phyloP scores from a whole-genome alignment of 495 filamentous ascomycete species.

The Thermothielavioides terrestris region DNA sequence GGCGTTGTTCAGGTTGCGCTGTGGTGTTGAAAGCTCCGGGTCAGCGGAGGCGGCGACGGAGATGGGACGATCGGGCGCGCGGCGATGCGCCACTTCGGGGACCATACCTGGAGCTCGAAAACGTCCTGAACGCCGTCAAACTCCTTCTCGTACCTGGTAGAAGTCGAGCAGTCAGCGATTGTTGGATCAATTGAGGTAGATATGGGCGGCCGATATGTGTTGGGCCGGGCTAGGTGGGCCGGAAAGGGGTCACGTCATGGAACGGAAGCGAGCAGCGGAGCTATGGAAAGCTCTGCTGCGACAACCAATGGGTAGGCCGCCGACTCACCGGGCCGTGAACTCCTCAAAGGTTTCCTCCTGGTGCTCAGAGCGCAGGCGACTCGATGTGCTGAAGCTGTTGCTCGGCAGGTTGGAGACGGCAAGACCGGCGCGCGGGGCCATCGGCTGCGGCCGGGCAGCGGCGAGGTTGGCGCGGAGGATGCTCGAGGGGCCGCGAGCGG shows the following conservation, averaged over 20 bases:
- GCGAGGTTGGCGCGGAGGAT: conserved; percentile 54
- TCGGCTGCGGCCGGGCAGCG: conserved; percentile 46
- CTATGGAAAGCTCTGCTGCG: conserved; percentile 20
- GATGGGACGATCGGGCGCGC: background rate
- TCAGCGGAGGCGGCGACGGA: conserved; percentile 7
- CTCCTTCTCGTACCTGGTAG: conserved; percentile 91
- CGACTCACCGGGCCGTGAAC: conserved; percentile 89
- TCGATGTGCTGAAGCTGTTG: conserved; percentile 62
- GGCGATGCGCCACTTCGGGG: background rate
- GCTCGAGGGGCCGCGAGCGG: conserved; percentile 59
- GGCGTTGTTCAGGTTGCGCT: conserved; percentile 99
- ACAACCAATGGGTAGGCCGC: too few relatives aligned
- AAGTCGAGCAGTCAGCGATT: conserved; percentile 25
- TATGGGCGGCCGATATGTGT: conserved; percentile 5
- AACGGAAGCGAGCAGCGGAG: conserved; percentile 15
- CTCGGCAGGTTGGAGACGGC: conserved; percentile 29
- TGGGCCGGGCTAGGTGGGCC: conserved; percentile 4
- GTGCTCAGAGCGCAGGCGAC: conserved; percentile 47
- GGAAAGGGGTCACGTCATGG: conserved; percentile 22
- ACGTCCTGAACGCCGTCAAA: conserved; percentile 97
- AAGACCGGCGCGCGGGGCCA: conserved; percentile 32
- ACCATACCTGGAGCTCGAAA: conserved; percentile 94
- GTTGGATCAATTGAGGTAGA: conserved; percentile 7
- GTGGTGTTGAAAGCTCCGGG: conserved; percentile 9
- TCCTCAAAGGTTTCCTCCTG: conserved; percentile 97